Conservation (phyloP, 306 rosid species). For the Quercus dentata region DNA sequence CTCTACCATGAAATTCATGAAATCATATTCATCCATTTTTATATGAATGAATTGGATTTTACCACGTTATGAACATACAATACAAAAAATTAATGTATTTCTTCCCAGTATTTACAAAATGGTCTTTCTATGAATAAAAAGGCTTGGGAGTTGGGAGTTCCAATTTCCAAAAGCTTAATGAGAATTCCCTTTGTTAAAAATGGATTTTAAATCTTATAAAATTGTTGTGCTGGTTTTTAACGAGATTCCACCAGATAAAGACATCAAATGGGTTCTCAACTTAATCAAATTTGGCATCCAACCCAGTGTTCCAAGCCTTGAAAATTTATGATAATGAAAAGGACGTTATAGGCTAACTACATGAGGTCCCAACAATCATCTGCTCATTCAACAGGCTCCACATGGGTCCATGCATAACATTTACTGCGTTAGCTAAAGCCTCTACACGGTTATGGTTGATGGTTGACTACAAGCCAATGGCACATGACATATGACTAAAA, state of each 20-base stretch:
- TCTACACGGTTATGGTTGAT: neutral
- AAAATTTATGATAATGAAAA: too few relatives aligned
- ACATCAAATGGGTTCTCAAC: neutral
- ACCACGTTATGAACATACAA: too few relatives aligned
- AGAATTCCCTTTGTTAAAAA: too few relatives aligned
- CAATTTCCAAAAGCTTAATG: too few relatives aligned
- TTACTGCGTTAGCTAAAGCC: neutral
- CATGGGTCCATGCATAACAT: conserved; percentile 4
- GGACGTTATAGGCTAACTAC: neutral
- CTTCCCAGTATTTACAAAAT: neutral
- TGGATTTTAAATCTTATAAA: neutral
- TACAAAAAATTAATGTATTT: neutral
- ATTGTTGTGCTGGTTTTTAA: neutral
- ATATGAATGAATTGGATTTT: too few relatives aligned
- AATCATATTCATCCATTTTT: too few relatives aligned
- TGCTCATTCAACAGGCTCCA: neutral
- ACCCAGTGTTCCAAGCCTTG: neutral
- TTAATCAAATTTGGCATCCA: neutral
- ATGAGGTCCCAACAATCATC: neutral
- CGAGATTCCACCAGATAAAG: conserved; percentile 11
- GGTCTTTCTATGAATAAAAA: neutral
- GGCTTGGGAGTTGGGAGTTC: neutral
- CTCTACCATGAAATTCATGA: too few relatives aligned
- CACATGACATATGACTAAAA: neutral
- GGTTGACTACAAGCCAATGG: neutral